Percentiles rank a stretch among this genome's conserved stretches.
Conservation (phyloP, 2,329 filamentous ascomycete genomes). For the Coniochaeta sp. region DNA sequence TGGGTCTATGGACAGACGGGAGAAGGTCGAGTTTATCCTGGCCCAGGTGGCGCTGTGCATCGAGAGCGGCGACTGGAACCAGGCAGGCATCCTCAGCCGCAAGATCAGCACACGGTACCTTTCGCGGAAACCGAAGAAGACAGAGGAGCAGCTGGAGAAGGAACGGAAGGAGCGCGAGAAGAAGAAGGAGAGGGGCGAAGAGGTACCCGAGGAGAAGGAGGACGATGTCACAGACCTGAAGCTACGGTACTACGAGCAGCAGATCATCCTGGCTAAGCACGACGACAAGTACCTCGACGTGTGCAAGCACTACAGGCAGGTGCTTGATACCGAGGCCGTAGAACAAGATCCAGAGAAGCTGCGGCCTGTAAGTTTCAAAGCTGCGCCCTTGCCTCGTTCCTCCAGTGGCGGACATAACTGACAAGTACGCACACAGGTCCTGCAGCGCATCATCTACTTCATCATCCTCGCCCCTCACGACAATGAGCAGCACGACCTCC, state of each 20-base stretch:
- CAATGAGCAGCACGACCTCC: constrained; percentile 95
- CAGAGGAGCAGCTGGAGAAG: constrained; percentile 80
- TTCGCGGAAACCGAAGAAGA: constrained; percentile 83
- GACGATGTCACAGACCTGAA: constrained; percentile 96
- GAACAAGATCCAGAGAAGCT: constrained; percentile 84
- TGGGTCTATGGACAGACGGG: constrained; percentile 91
- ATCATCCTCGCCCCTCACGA: constrained; percentile 94
- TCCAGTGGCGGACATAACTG: not conserved
- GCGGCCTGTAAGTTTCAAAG: constrained; percentile 57
- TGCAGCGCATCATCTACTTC: constrained; percentile 96
- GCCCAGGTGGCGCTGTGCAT: constrained; percentile 94
- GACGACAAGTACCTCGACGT: constrained; percentile 95
- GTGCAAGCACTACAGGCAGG: constrained; percentile 97
- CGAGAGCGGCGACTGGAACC: constrained; percentile 91
- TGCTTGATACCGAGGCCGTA: constrained; percentile 91
- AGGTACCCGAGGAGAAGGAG: constrained; percentile 68
- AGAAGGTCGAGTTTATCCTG: constrained; percentile 98
- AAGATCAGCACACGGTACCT: constrained; percentile 98
- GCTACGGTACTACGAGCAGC: constrained; percentile 93
- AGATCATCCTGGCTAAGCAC: constrained; percentile 91
- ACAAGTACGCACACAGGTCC: constrained; percentile 46
- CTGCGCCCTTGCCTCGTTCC: not conserved
- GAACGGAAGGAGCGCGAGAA: constrained; percentile 83
- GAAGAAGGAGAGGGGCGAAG: constrained; percentile 71
- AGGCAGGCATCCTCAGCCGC: constrained; percentile 84